phyloP scores from a whole-genome alignment of 768 basidiomycete species.

The Porphyrellus cyaneotinctus region DNA sequence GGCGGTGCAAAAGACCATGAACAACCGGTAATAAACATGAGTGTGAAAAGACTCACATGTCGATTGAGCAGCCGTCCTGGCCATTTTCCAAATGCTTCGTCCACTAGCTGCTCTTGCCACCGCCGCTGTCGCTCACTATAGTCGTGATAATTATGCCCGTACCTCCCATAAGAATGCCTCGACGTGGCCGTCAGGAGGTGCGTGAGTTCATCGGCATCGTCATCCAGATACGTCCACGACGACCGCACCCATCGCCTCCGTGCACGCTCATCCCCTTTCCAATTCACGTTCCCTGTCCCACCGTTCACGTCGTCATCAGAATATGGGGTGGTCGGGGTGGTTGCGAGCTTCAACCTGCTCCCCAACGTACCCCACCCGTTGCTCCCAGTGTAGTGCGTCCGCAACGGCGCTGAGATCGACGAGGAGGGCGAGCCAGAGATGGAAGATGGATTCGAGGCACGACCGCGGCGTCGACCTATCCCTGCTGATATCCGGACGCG shows the following conservation, averaged over 20 bases:
- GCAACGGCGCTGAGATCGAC: slow-evolving; percentile 78
- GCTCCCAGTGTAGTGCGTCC: slow-evolving; percentile 48
- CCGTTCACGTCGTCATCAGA: not conserved
- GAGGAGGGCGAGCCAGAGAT: slow-evolving; percentile 67
- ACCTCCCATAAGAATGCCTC: slow-evolving; percentile 17
- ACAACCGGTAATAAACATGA: not conserved
- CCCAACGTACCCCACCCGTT: slow-evolving; percentile 62
- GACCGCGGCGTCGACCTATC: slow-evolving; percentile 43
- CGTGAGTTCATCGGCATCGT: slow-evolving; percentile 35
- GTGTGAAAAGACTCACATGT: slow-evolving; percentile 47
- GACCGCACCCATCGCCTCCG: slow-evolving; percentile 8
- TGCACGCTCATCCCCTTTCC: not conserved
- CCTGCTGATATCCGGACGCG: slow-evolving; percentile 78
- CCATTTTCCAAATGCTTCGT: slow-evolving; percentile 61
- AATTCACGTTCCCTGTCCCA: not conserved
- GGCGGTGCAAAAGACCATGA: slow-evolving; percentile 1
- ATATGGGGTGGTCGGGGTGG: no score
- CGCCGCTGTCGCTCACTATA: slow-evolving; percentile 34
- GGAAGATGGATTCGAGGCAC: slow-evolving; percentile 34
- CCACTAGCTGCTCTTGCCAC: slow-evolving; percentile 42
- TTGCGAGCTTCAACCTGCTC: slow-evolving; percentile 42
- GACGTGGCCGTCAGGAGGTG: slow-evolving; percentile 33
- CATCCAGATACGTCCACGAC: slow-evolving; percentile 6
- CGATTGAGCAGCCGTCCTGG: slow-evolving; percentile 64
- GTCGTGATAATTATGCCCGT: slow-evolving; percentile 14